Conservation (phyloP, 352 stramenopile genomes). For the Phytophthora fragariaefolia region DNA sequence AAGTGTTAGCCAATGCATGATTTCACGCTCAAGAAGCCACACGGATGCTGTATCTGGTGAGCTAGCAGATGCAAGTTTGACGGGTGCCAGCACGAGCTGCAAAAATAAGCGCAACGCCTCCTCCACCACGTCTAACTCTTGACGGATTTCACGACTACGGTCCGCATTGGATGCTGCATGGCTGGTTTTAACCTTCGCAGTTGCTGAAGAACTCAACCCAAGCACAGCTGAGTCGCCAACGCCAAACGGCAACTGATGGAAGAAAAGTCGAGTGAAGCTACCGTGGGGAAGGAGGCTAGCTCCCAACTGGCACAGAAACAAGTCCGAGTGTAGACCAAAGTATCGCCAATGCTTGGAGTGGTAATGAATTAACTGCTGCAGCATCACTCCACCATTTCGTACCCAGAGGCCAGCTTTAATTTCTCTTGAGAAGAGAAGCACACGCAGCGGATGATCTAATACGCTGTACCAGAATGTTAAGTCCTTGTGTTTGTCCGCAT, state of each 20-base stretch:
- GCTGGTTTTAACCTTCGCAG: not conserved
- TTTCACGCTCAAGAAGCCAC: conserved; percentile 69
- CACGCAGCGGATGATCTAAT: conserved; percentile 60
- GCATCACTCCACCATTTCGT: conserved; percentile 82
- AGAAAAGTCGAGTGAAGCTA: conserved; percentile 61
- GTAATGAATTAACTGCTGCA: conserved; percentile 83
- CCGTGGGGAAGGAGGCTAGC: conserved; percentile 58
- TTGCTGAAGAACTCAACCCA: conserved; percentile 11
- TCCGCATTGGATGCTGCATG: conserved; percentile 20
- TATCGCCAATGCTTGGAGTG: conserved; percentile 85
- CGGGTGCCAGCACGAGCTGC: conserved; percentile 64
- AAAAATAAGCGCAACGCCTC: conserved; percentile 69
- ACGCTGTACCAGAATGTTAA: conserved; percentile 56
- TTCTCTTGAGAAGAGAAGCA: conserved; percentile 69
- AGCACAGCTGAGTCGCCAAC: conserved; percentile 34
- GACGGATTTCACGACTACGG: conserved; percentile 36
- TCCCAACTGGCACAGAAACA: conserved; percentile 72
- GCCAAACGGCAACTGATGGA: conserved; percentile 57
- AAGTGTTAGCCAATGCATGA: conserved; percentile 80
- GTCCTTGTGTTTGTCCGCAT: conserved; percentile 31
- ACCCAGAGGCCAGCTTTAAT: conserved; percentile 84
- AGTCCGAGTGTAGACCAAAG: conserved; percentile 74
- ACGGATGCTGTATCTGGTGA: conserved; percentile 40
- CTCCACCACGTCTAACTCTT: conserved; percentile 64
- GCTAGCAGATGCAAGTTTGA: conserved; percentile 48